Evolutionary conservation across 345 rosid species (phyloP).

Genomic region (Atalantia buxifolia): DNA sequence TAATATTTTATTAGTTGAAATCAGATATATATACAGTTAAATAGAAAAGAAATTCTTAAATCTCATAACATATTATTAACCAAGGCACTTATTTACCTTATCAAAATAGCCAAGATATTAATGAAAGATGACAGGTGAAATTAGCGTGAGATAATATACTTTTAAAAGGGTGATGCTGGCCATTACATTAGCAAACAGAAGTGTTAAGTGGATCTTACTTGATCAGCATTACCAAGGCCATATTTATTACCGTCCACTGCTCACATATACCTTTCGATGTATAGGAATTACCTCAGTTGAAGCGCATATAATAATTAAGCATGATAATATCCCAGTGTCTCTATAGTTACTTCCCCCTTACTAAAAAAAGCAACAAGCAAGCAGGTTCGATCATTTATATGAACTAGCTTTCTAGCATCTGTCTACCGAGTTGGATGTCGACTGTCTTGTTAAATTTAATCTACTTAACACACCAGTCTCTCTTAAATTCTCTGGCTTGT

Average conservation of each 20-base stretch:
- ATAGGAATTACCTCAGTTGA: background rate
- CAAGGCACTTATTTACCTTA: background rate
- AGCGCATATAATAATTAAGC: background rate
- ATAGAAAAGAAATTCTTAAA: no score
- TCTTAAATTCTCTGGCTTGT: conserved; percentile 19
- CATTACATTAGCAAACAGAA: background rate
- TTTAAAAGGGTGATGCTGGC: background rate
- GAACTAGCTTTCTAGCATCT: background rate
- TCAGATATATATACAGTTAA: no score
- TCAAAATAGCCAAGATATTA: no score
- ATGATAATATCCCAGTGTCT: background rate
- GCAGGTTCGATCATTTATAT: background rate
- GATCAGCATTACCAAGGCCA: background rate
- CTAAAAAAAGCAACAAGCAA: background rate
- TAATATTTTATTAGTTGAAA: no score
- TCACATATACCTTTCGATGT: no score
- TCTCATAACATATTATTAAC: no score
- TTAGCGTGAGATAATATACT: no score
- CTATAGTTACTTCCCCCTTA: background rate
- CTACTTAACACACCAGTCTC: background rate
- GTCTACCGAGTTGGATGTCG: background rate
- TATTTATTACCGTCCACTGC: background rate
- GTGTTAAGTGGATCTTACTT: background rate
- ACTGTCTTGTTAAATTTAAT: background rate
- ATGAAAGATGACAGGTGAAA: no score